These are phyloP conservation scores for Colletotrichum theobromicola DNA, from an alignment of 2,329 filamentous ascomycete genomes.

Conservation along the genomic window DNA sequence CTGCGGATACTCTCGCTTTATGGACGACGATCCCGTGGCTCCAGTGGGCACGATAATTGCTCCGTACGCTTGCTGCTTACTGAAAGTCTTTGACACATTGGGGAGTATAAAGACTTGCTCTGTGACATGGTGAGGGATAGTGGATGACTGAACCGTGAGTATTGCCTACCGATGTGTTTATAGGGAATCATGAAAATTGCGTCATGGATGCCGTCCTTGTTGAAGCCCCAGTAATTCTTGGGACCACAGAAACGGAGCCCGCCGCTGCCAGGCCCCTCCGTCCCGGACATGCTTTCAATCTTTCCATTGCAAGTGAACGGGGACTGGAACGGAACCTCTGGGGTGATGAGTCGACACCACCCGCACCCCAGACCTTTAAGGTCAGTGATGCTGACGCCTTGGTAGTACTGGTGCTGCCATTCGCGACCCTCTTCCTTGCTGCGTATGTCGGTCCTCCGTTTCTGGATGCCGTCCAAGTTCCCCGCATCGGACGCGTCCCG, in stretches of 20 bases:
- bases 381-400: not conserved
- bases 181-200: not conserved
- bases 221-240: not conserved
- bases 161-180: not conserved
- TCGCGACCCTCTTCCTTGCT: not conserved
- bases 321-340: not conserved
- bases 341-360: not conserved
- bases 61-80: not conserved
- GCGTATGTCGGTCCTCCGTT: not conserved
- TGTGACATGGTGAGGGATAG: not conserved
- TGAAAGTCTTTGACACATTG: accelerated
- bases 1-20: not conserved
- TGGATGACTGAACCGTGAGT: too few relatives aligned
- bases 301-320: not conserved
- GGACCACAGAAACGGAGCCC: not conserved
- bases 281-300: not conserved
- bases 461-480: not conserved
- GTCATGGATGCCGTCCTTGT: not conserved
- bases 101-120: not conserved
- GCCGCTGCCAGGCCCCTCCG: not conserved
- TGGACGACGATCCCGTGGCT: not conserved
- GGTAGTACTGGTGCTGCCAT: not conserved
- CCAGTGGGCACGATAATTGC: not conserved
- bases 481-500: not conserved
- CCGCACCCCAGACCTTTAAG: not conserved